phyloP scores from a whole-genome alignment of 2,329 filamentous ascomycete species.

The Talaromyces albobiverticillius region DNA sequence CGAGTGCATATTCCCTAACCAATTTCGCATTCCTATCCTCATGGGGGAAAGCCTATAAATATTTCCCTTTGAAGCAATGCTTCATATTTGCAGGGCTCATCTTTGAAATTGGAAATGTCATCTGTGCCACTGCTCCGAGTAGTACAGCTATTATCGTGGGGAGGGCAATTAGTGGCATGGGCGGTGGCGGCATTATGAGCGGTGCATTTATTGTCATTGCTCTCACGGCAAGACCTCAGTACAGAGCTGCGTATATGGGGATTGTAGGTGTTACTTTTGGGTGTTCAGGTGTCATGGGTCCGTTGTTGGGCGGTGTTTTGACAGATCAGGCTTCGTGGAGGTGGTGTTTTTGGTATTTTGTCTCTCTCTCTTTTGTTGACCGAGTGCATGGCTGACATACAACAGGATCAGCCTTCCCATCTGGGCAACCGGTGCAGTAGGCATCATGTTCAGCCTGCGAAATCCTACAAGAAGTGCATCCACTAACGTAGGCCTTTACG shows the following conservation, averaged over 20 bases:
- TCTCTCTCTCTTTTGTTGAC: not conserved
- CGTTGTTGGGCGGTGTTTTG: constrained; percentile 6
- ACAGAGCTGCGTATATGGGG: constrained; percentile 21
- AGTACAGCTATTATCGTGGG: constrained; percentile 35
- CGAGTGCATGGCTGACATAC: too few relatives aligned
- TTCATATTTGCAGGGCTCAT: constrained; percentile 22
- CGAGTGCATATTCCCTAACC: constrained; percentile 34
- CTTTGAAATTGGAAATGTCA: constrained; percentile 37
- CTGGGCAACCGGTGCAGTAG: constrained; percentile 23
- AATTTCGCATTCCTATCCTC: constrained; percentile 38
- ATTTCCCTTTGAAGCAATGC: constrained; percentile 26
- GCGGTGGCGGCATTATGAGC: constrained; percentile 34
- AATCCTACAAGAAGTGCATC: constrained; percentile 15
- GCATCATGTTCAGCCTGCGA: constrained; percentile 25
- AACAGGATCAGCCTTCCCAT: constrained; percentile 32
- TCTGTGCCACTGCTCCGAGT: constrained; percentile 35
- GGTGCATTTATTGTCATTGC: constrained; percentile 26
- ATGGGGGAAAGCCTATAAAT: constrained; percentile 48
- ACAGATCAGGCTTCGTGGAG: constrained; percentile 12
- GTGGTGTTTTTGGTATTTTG: constrained; percentile 24
- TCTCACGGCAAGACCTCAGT: constrained; percentile 23
- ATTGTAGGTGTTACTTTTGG: constrained; percentile 7
- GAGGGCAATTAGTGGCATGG: constrained; percentile 35
- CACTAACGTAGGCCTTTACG: constrained; percentile 13
- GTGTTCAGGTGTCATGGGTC: constrained; percentile 22